Evolutionary conservation across 805 yeast species (phyloP).

Genomic region (Phaffomyces thermotolerans): DNA sequence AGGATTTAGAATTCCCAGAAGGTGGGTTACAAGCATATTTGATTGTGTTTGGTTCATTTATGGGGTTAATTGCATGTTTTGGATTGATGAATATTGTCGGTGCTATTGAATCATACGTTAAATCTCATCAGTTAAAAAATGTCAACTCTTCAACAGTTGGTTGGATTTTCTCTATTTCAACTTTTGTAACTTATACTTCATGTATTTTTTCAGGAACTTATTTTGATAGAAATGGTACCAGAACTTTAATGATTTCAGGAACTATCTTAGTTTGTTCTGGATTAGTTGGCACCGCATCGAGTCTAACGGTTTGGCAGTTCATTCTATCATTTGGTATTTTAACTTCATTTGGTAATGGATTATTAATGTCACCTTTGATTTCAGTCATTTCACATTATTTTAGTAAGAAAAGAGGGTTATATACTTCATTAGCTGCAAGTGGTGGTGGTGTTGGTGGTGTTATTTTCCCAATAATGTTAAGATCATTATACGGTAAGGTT

Average conservation of each 20-base stretch:
- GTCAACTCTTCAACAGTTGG: conserved; percentile 40
- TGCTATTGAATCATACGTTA: conserved; percentile 52
- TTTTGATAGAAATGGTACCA: conserved; percentile 40
- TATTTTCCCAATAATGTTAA: conserved; percentile 39
- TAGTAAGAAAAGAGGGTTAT: conserved; percentile 34
- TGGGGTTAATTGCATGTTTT: conserved; percentile 45
- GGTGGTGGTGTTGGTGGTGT: conserved; percentile 50
- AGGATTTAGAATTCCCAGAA: conserved; percentile 35
- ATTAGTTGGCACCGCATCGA: conserved; percentile 37
- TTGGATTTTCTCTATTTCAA: conserved; percentile 43
- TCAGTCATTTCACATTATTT: conserved; percentile 41
- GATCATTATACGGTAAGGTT: conserved; percentile 30
- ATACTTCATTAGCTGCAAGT: conserved; percentile 38
- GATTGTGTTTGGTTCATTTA: conserved; percentile 48
- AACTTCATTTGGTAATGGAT: conserved; percentile 38
- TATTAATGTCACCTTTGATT: conserved; percentile 37
- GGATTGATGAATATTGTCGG: conserved; percentile 56
- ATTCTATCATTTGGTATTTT: conserved; percentile 43
- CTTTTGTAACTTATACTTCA: conserved; percentile 24
- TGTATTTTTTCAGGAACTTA: conserved; percentile 38
- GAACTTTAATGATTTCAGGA: conserved; percentile 31
- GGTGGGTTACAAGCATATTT: conserved; percentile 48
- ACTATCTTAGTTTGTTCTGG: conserved; percentile 31
- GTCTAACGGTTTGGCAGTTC: conserved; percentile 40
- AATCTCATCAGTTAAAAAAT: conserved; percentile 41